A percentile compares a stretch with the other conserved stretches of the same genome.
Evolutionary conservation across 352 stramenopile genomes (phyloP).

Genomic region (Globisporangium acanthophoron): DNA sequence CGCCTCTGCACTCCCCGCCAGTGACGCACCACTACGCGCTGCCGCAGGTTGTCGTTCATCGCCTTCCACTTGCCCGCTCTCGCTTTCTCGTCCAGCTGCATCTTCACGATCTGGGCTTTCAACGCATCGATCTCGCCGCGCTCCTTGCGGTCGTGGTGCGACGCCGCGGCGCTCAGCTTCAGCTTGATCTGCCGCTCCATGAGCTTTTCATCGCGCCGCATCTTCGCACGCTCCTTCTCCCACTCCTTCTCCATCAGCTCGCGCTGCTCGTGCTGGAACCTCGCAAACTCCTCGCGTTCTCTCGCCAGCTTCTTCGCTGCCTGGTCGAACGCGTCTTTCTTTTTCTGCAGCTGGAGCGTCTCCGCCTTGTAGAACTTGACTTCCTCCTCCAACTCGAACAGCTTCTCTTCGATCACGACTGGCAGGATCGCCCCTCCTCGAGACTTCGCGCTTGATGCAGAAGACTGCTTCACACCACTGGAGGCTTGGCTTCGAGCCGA

Average conservation of each 20-base stretch:
- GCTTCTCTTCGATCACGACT: slow-evolving; percentile 74
- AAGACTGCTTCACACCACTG: neutral
- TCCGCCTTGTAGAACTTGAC: slow-evolving; percentile 85
- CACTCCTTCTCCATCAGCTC: slow-evolving; percentile 60
- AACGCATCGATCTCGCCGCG: slow-evolving; percentile 63
- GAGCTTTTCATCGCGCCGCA: slow-evolving; percentile 65
- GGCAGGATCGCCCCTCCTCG: slow-evolving; percentile 29
- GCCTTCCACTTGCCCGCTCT: slow-evolving; percentile 57
- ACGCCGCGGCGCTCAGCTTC: slow-evolving; percentile 46
- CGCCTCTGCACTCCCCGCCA: neutral
- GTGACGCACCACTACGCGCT: slow-evolving; percentile 48
- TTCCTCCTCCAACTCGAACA: slow-evolving; percentile 76
- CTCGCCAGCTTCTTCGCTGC: slow-evolving; percentile 46
- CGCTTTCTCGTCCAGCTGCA: slow-evolving; percentile 67
- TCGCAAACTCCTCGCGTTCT: slow-evolving; percentile 43
- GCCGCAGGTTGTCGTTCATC: slow-evolving; percentile 55
- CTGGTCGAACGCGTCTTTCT: slow-evolving; percentile 62
- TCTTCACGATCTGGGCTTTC: slow-evolving; percentile 79
- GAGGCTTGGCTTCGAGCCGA: neutral
- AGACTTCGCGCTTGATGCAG: neutral
- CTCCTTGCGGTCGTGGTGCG: slow-evolving; percentile 53
- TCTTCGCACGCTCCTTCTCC: slow-evolving; percentile 60
- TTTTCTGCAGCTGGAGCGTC: slow-evolving; percentile 71
- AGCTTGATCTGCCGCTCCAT: slow-evolving; percentile 74
- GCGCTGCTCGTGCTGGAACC: slow-evolving; percentile 48